These are phyloP conservation scores for Trametes sp. DNA, from an alignment of 1,284 basidiomycete species.

Conservation along the genomic window DNA sequence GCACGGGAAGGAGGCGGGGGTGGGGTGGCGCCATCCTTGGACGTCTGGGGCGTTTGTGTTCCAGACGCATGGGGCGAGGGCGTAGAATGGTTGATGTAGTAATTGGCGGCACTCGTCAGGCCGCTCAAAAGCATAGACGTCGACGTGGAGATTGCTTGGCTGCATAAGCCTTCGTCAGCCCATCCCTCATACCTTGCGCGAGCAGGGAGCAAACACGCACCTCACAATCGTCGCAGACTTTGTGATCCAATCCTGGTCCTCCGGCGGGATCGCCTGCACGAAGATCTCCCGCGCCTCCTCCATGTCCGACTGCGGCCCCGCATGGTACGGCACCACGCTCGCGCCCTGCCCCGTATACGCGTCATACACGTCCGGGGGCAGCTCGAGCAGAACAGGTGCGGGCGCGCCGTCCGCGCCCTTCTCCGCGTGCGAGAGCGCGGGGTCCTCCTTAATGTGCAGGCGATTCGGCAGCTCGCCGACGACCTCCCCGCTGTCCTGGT, in stretches of 20 bases:
- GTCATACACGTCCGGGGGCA: conserved; percentile 52
- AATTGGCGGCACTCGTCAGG: conserved; percentile 67
- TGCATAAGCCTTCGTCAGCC: conserved; percentile 36
- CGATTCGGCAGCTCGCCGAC: conserved; percentile 74
- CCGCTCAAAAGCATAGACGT: conserved; percentile 70
- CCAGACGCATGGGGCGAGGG: conserved; percentile 45
- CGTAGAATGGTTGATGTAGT: conserved; percentile 66
- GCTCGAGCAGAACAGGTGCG: conserved; percentile 76
- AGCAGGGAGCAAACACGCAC: conserved; percentile 46
- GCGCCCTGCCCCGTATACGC: conserved; percentile 39
- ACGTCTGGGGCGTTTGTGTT: conserved; percentile 42
- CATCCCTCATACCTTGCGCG: conserved; percentile 4
- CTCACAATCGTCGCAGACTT: conserved; percentile 73
- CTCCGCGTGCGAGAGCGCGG: conserved; percentile 39
- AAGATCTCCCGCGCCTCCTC: conserved; percentile 59
- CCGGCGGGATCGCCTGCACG: conserved; percentile 65
- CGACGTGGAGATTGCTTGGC: conserved; percentile 73
- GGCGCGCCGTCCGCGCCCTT: conserved; percentile 36
- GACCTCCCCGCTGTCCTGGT: conserved; percentile 78
- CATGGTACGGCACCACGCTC: conserved; percentile 27
- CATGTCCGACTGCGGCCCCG: conserved; percentile 45
- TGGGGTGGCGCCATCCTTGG: conserved; percentile 35
- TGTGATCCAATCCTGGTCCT: conserved; percentile 79
- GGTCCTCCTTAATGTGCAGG: conserved; percentile 67
- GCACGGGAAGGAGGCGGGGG: conserved; percentile 54